Base-by-base conservation (phyloP, 179 eudicot genomes). In the Actinidia arguta region DNA sequence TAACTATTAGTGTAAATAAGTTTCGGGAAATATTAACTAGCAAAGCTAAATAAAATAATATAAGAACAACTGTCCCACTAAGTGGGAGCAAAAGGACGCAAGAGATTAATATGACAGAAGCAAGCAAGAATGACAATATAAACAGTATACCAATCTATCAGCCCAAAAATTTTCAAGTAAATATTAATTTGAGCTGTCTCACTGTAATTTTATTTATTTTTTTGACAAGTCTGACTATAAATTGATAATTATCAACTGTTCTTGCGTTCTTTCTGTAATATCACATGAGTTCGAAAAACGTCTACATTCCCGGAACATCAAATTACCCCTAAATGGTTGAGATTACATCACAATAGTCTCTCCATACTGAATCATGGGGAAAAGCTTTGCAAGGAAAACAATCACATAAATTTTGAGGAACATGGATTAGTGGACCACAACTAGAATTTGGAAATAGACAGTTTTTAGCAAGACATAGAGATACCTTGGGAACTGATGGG, bases 401-500 rank as follows among this genome's bases (percentile, higher is more conserved):
- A 24, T 47, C 44, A 3, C 58, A 46, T 42, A 42, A 76, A 58
- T 27, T 44, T 58, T 6, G 3, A 13, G 61, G 27, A 42, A 62
- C 6, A n/a, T 68, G 24, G 58, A 69, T 58, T 12, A 66, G 11
- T 47, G 25, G 24, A 76, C 68, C 55, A 66, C 54, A 55, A 7
- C 47, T 70, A 8, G 50, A 59, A 54, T 54, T 75, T 17, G 46
- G 64, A 75, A 51, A 75, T 51, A 82, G 51, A 44, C 52, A 31
- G n/a, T 6, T 36, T 36, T 76, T 25, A n/a, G 24, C 64, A 73
- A 64, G 58, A 44, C 17, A 24, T 10, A 11, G 25, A 59, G 31
- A 59, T 92, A 96, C 99, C 99, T 93, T 93, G 4, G 98, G 99
- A 82, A 95, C 98, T 67, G 97, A 94, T 58, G 99, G 99, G 68